A percentile compares a stretch with the other conserved stretches of the same genome.
These are phyloP conservation scores for Paramecium octaurelia DNA, from an alignment of 73 alveolate genomes.

Conservation along the genomic window DNA sequence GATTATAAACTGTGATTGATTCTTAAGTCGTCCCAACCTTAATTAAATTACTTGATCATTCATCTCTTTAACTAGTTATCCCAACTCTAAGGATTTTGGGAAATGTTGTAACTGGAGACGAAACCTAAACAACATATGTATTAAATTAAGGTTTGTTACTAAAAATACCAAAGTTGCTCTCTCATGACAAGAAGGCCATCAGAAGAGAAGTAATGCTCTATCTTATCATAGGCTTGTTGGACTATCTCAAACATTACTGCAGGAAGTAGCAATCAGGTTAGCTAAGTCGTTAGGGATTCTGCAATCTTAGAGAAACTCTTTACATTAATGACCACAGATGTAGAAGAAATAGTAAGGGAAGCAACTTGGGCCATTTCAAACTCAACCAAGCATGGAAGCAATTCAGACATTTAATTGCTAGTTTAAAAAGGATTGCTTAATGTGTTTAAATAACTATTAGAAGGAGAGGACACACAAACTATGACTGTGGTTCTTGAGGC, in stretches of 20 bases:
- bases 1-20: conserved; percentile 85
- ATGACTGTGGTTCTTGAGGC: conserved; percentile 92
- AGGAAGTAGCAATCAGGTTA: conserved; percentile 84
- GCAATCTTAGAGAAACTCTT: conserved; percentile 68
- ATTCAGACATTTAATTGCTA: conserved; percentile 67
- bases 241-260: conserved; percentile 93
- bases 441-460: conserved; percentile 67
- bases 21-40: conserved; percentile 77
- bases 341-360: conserved; percentile 83
- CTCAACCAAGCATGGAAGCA: conserved; percentile 83
- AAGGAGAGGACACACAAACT: conserved; percentile 72
- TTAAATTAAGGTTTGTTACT: conserved; percentile 81
- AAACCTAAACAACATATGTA: conserved; percentile 83
- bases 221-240: conserved; percentile 79
- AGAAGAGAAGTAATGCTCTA: conserved; percentile 76
- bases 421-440: conserved; percentile 78
- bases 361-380: conserved; percentile 94
- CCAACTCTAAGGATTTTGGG: conserved; percentile 94
- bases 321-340: conserved; percentile 68
- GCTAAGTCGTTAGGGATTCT: conserved; percentile 69
- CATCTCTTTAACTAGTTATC: conserved; percentile 69
- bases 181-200: conserved; percentile 74
- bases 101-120: conserved; percentile 92
- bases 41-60: conserved; percentile 76
- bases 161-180: conserved; percentile 72